Evolutionary conservation across 331 rosid genomes (phyloP), one percentile per base, ranked within the genome.

Genomic region (Quercus tomentella): DNA sequence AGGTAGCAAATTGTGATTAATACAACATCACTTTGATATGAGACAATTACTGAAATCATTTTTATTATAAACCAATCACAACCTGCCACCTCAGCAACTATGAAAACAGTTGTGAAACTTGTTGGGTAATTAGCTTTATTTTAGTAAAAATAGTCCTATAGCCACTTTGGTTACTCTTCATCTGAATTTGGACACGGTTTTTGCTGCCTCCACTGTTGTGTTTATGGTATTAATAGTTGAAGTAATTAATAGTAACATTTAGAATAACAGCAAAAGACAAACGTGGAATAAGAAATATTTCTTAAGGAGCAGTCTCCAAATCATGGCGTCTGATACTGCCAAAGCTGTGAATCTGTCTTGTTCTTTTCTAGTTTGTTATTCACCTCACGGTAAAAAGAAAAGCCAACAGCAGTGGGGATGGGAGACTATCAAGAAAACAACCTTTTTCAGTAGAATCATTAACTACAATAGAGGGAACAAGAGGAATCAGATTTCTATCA

Each of bases 391-490:
- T 57, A 26, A 75, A 80, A 77, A 71, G 22, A 81, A 85, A 80
- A 67, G 57, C 79, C 67, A 79, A 78, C 65, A 71, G 70, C 65
- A 72, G 77, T 79, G 70, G 54, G n/a, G 72, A 20, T 10, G 72
- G 17, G 72, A 67, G 72, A 65, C 49, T 57, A 43, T 65, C 81
- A 77, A 82, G 82, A 82, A 76, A 78, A 72, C 69, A 26, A 76
- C 81, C 79, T 91, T 93, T 89, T 75, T 70, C 87, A 80, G 89
- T 63, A 87, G 66, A 84, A 88, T 77, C 84, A 83, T 43, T 69
- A 70, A 81, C 80, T 81, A 79, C 79, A 85, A 70, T 57, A 81
- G 73, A 76, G 25, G 82, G 78, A 74, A 77, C 76, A 83, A 80
- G 82, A 76, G 81, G 80, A 76, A 65, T 56, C 79, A 83, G 79